These are phyloP conservation scores for Hyaloscypha bicolor DNA, from an alignment of 495 filamentous ascomycete species.

Conservation along the genomic window DNA sequence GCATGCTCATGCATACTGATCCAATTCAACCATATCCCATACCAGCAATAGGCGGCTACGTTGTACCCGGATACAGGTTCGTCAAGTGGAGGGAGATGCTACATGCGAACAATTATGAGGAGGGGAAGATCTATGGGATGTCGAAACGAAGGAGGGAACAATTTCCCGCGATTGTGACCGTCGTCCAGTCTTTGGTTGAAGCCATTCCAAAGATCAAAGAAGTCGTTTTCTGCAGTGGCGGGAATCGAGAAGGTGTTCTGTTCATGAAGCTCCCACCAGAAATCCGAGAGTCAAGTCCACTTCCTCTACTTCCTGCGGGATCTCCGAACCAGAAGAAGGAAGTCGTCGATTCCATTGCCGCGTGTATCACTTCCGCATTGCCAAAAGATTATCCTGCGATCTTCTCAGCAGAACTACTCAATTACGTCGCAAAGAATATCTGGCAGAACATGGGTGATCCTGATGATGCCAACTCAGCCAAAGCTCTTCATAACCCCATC, in stretches of 20 bases:
- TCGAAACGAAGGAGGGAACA: slow-evolving; percentile 79
- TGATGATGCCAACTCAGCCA: slow-evolving; percentile 58
- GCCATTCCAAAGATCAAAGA: slow-evolving; percentile 70
- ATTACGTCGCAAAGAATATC: slow-evolving; percentile 44
- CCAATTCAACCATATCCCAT: slow-evolving; percentile 77
- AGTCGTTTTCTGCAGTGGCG: slow-evolving; percentile 81
- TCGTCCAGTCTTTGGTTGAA: slow-evolving; percentile 70
- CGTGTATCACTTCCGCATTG: slow-evolving; percentile 55
- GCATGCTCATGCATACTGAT: slow-evolving; percentile 74
- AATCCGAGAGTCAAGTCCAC: slow-evolving; percentile 64
- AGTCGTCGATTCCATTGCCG: slow-evolving; percentile 46
- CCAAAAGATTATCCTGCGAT: slow-evolving; percentile 44
- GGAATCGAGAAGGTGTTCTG: slow-evolving; percentile 81
- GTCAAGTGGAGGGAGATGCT: slow-evolving; percentile 60
- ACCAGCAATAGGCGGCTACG: slow-evolving; percentile 81
- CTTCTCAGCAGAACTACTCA: slow-evolving; percentile 43
- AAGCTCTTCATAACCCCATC: slow-evolving; percentile 72
- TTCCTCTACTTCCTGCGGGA: slow-evolving; percentile 54
- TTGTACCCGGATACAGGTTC: slow-evolving; percentile 62
- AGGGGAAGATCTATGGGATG: slow-evolving; percentile 73
- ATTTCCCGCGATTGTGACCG: slow-evolving; percentile 79
- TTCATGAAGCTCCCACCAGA: slow-evolving; percentile 63
- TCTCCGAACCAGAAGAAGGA: slow-evolving; percentile 42
- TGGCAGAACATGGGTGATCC: slow-evolving; percentile 49
- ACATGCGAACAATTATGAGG: slow-evolving; percentile 51